Evolutionary conservation across 257 asterid species (phyloP).

Genomic region (Eustoma russellianum): DNA sequence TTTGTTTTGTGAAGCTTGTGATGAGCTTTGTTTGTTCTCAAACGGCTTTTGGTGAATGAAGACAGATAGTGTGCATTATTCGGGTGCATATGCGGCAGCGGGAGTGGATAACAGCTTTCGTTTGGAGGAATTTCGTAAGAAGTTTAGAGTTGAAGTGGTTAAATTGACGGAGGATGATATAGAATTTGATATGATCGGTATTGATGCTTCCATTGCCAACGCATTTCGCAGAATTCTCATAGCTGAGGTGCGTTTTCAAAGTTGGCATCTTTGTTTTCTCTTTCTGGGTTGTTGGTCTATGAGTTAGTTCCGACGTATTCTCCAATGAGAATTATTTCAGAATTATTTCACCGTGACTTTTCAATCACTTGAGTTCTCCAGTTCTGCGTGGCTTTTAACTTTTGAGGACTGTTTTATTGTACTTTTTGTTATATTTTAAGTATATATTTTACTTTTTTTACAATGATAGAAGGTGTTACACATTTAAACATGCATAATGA

Average conservation of each 20-base stretch:
- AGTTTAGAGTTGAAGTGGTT: slow-evolving; percentile 57
- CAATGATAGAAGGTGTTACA: too few relatives aligned
- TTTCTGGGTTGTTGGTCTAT: background rate
- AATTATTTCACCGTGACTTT: too few relatives aligned
- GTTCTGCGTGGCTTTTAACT: too few relatives aligned
- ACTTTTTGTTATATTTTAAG: too few relatives aligned
- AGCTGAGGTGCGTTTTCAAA: slow-evolving; percentile 49
- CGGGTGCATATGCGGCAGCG: slow-evolving; percentile 77
- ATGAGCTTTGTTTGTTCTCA: background rate
- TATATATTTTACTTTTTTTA: too few relatives aligned
- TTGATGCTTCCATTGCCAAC: slow-evolving; percentile 81
- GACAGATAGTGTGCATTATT: slow-evolving; percentile 64
- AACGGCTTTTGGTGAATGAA: slow-evolving; percentile 11
- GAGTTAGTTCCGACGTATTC: background rate
- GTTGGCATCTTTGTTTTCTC: background rate
- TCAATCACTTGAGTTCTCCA: too few relatives aligned
- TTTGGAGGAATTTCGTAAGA: slow-evolving; percentile 46
- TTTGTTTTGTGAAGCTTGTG: background rate
- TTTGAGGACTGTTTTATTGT: too few relatives aligned
- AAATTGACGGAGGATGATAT: slow-evolving; percentile 51
- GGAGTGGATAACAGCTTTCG: slow-evolving; percentile 84
- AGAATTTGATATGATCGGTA: slow-evolving; percentile 86
- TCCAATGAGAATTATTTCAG: background rate
- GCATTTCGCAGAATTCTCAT: slow-evolving; percentile 92
- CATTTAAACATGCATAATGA: too few relatives aligned